These are phyloP conservation scores for Gaeumannomyces tritici DNA, from an alignment of 2,329 filamentous ascomycete genomes.

Conservation along the genomic window DNA sequence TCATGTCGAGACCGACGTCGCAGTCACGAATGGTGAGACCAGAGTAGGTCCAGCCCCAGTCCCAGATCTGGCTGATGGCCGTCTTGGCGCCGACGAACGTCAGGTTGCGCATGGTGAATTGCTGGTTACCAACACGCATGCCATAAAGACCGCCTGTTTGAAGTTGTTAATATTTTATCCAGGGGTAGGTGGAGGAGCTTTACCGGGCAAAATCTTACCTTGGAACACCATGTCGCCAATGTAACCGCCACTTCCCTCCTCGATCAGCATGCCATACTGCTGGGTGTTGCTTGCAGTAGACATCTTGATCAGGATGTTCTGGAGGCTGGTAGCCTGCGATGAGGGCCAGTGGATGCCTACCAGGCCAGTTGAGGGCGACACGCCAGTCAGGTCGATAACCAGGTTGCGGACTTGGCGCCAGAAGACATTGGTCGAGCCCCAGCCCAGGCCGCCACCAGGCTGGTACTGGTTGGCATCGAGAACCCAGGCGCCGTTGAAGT, in stretches of 20 bases:
- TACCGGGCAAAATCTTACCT: constrained; percentile 16
- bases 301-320: constrained; percentile 48
- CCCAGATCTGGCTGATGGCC: constrained; percentile 64
- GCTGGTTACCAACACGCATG: constrained; percentile 50
- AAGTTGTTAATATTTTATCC: too few relatives aligned
- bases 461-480: constrained; percentile 45
- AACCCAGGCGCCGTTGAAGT: constrained; percentile 4
- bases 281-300: constrained; percentile 33
- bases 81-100: constrained; percentile 56
- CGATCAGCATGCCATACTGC: constrained; percentile 51
- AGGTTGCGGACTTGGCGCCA: constrained; percentile 16
- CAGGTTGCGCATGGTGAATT: constrained; percentile 62
- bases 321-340: constrained; percentile 51
- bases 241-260: constrained; percentile 56
- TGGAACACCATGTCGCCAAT: constrained; percentile 62
- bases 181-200: too few relatives aligned
- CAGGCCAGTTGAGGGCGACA: constrained; percentile 13
- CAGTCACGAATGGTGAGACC: constrained; percentile 54
- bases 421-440: constrained; percentile 30
- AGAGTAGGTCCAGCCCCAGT: constrained; percentile 70
- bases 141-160: constrained; percentile 46
- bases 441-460: constrained; percentile 23
- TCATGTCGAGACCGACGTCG: constrained; percentile 58
- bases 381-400: constrained; percentile 12
- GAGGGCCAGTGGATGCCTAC: constrained; percentile 53